Evolutionary conservation across 2,329 filamentous ascomycete genomes (phyloP), one percentile per base, ranked within the genome.

Genomic region (Bipolaris bicolor): DNA sequence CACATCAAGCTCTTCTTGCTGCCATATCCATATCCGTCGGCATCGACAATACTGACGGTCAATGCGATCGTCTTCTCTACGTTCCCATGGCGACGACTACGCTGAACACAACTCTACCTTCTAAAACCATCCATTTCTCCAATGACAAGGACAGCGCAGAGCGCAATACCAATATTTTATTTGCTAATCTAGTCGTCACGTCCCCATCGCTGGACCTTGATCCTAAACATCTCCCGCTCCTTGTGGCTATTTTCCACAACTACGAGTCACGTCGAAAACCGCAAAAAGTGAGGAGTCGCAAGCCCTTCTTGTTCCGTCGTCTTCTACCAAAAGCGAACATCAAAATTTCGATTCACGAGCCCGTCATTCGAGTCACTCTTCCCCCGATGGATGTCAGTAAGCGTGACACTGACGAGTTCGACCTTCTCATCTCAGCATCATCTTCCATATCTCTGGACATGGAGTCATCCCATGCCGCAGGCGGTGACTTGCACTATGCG

Each of bases 1-100:
- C 95, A 11, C 95, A 99, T 75, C 94, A 99, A 80, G 95, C 93
- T 10, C 83, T 99, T 34, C 85, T 95, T 20, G 95, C 94, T 16
- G 95, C 93, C 3, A 87, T 99, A 39, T 97, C 95, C 0, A 90
- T 99, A 54, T 94, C 94, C 0, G 84, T 98, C 55, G 95, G 92
- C 37, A 83, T 99, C 34, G 93, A 97, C 69, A 92, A 97, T 73
- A 91, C 92, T n/a, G 86, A 89, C 26, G 90, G 90, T 7, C 90
- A 90, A 67, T 89, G 91, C 0, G 92, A 97, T 73, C 88, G 94
- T 52, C 84, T 99, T 56, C 79, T 97, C 20, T 99, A 99, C 74
- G 86, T 99, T 41, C 95, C 95, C 0, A 98, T 99, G 95, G 91
- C 94, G 18, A 99, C 95, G 1, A 97, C 93, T 2, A 99, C 89